Conservation (phyloP, 257 asterid species). For the Scutellaria baicalensis region DNA sequence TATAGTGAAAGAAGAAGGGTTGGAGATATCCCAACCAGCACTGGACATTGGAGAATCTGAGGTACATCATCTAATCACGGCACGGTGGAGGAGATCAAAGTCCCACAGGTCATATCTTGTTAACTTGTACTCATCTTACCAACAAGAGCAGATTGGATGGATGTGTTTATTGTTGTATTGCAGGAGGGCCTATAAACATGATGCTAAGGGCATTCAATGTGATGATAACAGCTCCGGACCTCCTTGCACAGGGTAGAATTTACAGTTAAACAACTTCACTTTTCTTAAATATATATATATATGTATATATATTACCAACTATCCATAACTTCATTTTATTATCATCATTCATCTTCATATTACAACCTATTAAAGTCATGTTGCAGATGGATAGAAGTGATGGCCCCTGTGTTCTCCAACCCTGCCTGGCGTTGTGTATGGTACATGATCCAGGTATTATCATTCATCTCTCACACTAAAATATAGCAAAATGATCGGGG, state of each 20-base stretch:
- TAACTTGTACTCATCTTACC: not conserved
- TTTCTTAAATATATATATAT: not conserved
- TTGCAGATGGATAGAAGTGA: constrained; percentile 84
- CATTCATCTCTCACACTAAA: too few relatives aligned
- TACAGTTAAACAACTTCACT: constrained; percentile 15
- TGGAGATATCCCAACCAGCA: constrained; percentile 90
- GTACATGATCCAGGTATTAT: constrained; percentile 75
- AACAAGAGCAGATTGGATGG: not conserved
- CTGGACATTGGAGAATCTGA: constrained; percentile 57
- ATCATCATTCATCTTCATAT: too few relatives aligned
- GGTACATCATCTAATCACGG: constrained; percentile 89
- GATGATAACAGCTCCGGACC: constrained; percentile 57
- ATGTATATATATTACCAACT: too few relatives aligned
- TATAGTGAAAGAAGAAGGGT: constrained; percentile 66
- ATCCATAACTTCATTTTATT: not conserved
- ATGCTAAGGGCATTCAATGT: constrained; percentile 47
- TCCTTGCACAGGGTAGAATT: constrained; percentile 88
- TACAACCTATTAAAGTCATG: not conserved
- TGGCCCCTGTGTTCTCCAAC: constrained; percentile 88
- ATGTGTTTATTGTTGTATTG: too few relatives aligned
- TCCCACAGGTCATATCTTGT: constrained; percentile 64
- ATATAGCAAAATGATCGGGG: not conserved
- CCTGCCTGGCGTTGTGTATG: constrained; percentile 90
- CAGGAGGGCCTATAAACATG: constrained; percentile 66
- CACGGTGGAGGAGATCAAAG: constrained; percentile 45